Evolutionary conservation across 1,139 yeast species (phyloP).

Genomic region (Pneumocystis carinii): DNA sequence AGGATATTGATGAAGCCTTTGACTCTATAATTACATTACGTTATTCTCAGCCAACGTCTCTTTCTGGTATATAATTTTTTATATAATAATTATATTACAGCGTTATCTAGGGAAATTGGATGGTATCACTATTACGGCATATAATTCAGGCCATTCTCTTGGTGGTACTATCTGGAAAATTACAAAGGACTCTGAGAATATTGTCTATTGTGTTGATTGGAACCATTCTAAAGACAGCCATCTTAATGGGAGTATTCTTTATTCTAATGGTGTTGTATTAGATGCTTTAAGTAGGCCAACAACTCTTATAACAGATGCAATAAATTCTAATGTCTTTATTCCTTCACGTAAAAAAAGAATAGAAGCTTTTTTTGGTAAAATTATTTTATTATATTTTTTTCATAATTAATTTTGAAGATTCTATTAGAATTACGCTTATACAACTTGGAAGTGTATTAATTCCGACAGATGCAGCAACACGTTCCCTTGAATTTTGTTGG

Average conservation of each 20-base stretch:
- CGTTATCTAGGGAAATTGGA: neutral
- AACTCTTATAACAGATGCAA: conserved; percentile 63
- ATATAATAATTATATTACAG: neutral
- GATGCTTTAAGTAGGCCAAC: conserved; percentile 64
- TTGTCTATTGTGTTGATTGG: conserved; percentile 87
- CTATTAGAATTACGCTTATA: conserved; percentile 49
- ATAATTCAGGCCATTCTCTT: conserved; percentile 80
- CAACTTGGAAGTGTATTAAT: conserved; percentile 61
- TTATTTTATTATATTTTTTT: conserved; percentile 18
- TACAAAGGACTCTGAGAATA: conserved; percentile 56
- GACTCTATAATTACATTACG: conserved; percentile 56
- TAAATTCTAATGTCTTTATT: conserved; percentile 29
- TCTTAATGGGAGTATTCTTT: conserved; percentile 64
- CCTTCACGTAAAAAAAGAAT: conserved; percentile 43
- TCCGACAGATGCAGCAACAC: conserved; percentile 73
- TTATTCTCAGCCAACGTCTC: conserved; percentile 58
- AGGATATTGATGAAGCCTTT: conserved; percentile 67
- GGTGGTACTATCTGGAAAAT: conserved; percentile 88
- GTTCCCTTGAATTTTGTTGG: conserved; percentile 66
- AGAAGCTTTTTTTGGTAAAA: conserved; percentile 37
- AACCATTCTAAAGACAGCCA: conserved; percentile 84
- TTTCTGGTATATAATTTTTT: conserved; percentile 8
- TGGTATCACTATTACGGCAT: conserved; percentile 56
- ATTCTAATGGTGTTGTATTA: conserved; percentile 39
- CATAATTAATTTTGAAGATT: neutral